These are phyloP conservation scores for Epipyxis sp. DNA, from an alignment of 108 stramenopile species.

Conservation along the genomic window DNA sequence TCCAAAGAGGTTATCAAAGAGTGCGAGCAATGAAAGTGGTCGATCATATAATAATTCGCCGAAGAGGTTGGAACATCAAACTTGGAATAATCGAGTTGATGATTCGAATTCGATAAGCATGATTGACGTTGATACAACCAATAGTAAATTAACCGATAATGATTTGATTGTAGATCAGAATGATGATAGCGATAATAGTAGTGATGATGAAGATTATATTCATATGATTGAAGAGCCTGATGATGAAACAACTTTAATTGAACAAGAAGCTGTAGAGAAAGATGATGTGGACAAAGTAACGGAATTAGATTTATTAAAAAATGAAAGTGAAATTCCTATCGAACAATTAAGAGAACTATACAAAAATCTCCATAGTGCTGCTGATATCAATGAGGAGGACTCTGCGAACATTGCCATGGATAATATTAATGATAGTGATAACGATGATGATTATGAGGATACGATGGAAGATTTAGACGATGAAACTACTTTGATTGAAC, in stretches of 20 bases:
- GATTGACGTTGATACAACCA: slow-evolving; percentile 13
- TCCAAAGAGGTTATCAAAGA: too few relatives aligned
- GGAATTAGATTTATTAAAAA: slow-evolving; percentile 39
- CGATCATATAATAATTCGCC: too few relatives aligned
- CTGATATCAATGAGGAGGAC: background rate
- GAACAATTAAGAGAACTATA: slow-evolving; percentile 37
- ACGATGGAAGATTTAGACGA: slow-evolving; percentile 36
- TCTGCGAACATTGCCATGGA: too few relatives aligned
- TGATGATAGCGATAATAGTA: background rate
- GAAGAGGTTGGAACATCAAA: too few relatives aligned
- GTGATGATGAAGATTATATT: background rate
- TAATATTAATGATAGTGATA: background rate
- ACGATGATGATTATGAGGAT: background rate
- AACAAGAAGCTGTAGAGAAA: too few relatives aligned
- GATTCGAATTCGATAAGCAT: too few relatives aligned
- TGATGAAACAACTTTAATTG: too few relatives aligned
- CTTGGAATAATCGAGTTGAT: too few relatives aligned
- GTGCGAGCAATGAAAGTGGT: too few relatives aligned
- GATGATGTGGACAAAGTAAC: too few relatives aligned
- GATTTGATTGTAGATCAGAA: slow-evolving; percentile 26
- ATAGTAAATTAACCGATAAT: slow-evolving; percentile 8
- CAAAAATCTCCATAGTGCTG: background rate
- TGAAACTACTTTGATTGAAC: slow-evolving; percentile 35
- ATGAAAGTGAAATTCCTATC: slow-evolving; percentile 35
- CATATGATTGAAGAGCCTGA: slow-evolving; percentile 36